Evolutionary conservation across 2,329 filamentous ascomycete species (phyloP).

Genomic region (Endocalyx cinctus): DNA sequence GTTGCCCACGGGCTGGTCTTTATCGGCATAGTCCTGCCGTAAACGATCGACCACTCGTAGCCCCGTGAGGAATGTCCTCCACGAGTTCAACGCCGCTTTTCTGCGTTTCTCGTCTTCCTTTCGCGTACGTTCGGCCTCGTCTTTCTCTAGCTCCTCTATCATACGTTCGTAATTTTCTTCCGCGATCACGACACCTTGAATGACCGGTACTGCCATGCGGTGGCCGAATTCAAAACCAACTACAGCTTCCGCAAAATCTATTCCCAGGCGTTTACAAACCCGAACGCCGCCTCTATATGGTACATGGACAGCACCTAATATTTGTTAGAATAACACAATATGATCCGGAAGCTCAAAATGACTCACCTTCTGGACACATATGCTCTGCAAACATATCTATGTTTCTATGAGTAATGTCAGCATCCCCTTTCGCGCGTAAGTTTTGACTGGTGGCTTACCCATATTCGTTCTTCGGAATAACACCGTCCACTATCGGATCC

Average conservation of each 20-base stretch:
- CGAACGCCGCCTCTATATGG: slow-evolving; percentile 71
- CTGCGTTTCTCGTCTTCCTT: slow-evolving; percentile 82
- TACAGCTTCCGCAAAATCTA: slow-evolving; percentile 91
- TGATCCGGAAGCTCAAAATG: neutral
- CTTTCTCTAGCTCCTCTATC: slow-evolving; percentile 72
- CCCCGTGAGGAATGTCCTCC: slow-evolving; percentile 85
- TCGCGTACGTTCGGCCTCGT: slow-evolving; percentile 67
- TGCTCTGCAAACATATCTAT: slow-evolving; percentile 93
- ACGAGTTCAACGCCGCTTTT: slow-evolving; percentile 67
- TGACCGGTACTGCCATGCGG: slow-evolving; percentile 86
- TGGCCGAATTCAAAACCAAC: slow-evolving; percentile 96
- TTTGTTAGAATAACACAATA: slow-evolving; percentile 6
- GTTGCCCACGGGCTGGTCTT: slow-evolving; percentile 39
- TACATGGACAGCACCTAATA: slow-evolving; percentile 70
- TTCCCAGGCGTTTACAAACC: slow-evolving; percentile 76
- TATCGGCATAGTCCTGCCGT: slow-evolving; percentile 67
- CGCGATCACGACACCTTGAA: slow-evolving; percentile 85
- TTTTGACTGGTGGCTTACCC: slow-evolving; percentile 40
- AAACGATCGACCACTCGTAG: slow-evolving; percentile 77
- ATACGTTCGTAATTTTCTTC: slow-evolving; percentile 71
- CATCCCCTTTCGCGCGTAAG: neutral
- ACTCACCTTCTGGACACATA: slow-evolving; percentile 68
- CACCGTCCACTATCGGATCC: slow-evolving; percentile 73
- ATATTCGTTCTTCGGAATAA: slow-evolving; percentile 90
- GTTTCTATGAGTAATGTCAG: slow-evolving; percentile 43